Conservation (phyloP, 1,284 basidiomycete genomes). For the Cutaneotrichosporon spelunceum region DNA sequence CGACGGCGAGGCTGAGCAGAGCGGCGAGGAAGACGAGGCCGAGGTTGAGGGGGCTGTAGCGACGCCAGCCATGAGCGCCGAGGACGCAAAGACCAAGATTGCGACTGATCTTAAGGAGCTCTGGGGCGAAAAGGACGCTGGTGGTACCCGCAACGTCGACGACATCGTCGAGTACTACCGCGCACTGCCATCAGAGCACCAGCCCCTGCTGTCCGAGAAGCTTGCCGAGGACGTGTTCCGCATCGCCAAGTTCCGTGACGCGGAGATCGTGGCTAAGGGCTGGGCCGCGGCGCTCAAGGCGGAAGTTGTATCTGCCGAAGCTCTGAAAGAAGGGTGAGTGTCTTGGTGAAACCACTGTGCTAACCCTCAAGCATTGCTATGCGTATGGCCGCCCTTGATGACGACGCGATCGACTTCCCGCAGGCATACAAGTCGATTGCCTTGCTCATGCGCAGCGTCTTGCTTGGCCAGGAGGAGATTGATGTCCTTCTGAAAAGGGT, state of each 20-base stretch:
- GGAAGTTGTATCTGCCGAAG: conserved; percentile 56
- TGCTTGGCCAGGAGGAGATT: conserved; percentile 57
- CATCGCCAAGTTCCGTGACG: conserved; percentile 82
- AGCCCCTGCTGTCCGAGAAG: conserved; percentile 68
- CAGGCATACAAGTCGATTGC: conserved; percentile 76
- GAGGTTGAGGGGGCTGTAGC: conserved; percentile 57
- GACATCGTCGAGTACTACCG: conserved; percentile 64
- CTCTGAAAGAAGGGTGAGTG: conserved; percentile 59
- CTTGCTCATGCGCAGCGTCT: conserved; percentile 65
- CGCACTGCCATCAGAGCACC: conserved; percentile 53
- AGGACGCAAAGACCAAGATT: conserved; percentile 72
- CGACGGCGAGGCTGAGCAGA: conserved; percentile 40
- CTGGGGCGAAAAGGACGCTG: conserved; percentile 51
- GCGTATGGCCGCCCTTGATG: conserved; percentile 73
- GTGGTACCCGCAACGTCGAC: conserved; percentile 47
- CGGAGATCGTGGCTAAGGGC: conserved; percentile 63
- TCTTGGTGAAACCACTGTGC: background rate
- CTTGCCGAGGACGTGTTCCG: conserved; percentile 82
- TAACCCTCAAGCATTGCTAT: conserved; percentile 58
- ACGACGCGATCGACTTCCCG: conserved; percentile 83
- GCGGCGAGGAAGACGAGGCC: conserved; percentile 58
- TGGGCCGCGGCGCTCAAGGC: conserved; percentile 58
- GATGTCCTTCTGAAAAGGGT: conserved; percentile 55
- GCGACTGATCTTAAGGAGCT: conserved; percentile 56
- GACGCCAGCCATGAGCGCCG: conserved; percentile 64